A percentile compares a stretch with the other conserved stretches of the same genome.
Conservation (phyloP, 2,329 filamentous ascomycete genomes). For the Talaromyces sp. region DNA sequence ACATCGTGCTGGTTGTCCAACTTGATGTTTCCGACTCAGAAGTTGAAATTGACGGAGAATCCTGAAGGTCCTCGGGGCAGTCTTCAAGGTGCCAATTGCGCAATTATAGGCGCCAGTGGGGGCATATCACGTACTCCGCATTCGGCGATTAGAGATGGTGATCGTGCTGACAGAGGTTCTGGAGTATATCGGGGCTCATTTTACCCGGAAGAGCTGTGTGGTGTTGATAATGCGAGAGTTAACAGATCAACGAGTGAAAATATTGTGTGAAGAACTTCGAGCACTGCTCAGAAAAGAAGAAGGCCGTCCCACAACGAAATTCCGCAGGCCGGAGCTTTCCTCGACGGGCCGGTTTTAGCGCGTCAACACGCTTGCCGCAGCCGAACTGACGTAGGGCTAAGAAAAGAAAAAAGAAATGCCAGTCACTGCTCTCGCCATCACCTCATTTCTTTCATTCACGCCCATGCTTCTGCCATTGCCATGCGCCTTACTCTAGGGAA, state of each 20-base stretch:
- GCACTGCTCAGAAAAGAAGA: not conserved
- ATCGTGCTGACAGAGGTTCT: not conserved
- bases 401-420: slow-evolving; percentile 2
- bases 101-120: slow-evolving; percentile 18
- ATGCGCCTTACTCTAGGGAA: slow-evolving; percentile 40
- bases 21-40: slow-evolving; percentile 8
- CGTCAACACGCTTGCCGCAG: slow-evolving; percentile 7
- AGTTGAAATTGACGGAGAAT: not conserved
- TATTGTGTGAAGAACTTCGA: not conserved
- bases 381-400: slow-evolving; percentile 20
- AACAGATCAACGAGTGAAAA: not conserved
- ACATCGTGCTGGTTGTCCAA: slow-evolving; percentile 31
- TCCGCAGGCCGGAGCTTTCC: slow-evolving; percentile 13
- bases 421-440: slow-evolving; percentile 4
- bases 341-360: slow-evolving; percentile 16
- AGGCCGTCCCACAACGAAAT: slow-evolving; percentile 3
- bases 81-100: slow-evolving; percentile 11
- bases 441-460: slow-evolving; percentile 13
- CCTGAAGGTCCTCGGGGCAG: not conserved
- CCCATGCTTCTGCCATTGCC: slow-evolving; percentile 22
- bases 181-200: not conserved
- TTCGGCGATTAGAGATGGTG: slow-evolving; percentile 18
- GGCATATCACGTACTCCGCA: slow-evolving; percentile 18
- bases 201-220: not conserved
- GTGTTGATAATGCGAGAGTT: not conserved